Percentiles rank a stretch among this genome's conserved stretches.
Evolutionary conservation across 2,329 filamentous ascomycete genomes (phyloP).

Genomic region (Arthroderma sp.): DNA sequence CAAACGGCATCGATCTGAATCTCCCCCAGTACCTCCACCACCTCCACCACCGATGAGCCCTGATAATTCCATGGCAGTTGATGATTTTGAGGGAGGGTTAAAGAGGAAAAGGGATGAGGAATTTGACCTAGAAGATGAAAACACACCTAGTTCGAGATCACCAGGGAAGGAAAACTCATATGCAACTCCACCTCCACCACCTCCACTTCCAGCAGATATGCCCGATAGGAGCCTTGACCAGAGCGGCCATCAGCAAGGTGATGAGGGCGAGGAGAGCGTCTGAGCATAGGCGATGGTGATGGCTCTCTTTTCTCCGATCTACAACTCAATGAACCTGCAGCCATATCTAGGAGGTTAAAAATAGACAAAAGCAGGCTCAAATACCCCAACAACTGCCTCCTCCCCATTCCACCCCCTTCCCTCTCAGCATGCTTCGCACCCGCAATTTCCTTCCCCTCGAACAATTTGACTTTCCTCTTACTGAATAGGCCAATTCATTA

Average conservation of each 20-base stretch:
- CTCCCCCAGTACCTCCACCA: slow-evolving; percentile 21
- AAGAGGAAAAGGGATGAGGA: slow-evolving; percentile 1
- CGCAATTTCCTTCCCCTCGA: neutral
- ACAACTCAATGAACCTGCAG: neutral
- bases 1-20: slow-evolving; percentile 16
- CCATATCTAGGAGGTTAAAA: neutral
- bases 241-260: slow-evolving; percentile 9
- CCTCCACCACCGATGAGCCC: slow-evolving; percentile 20
- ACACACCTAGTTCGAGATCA: neutral
- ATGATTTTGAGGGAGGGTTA: neutral
- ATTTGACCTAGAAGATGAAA: neutral
- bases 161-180: neutral
- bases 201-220: slow-evolving; percentile 19
- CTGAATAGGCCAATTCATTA: neutral
- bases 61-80: neutral
- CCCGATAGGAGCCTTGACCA: slow-evolving; percentile 11
- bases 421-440: neutral
- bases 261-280: neutral
- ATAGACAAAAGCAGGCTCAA: neutral
- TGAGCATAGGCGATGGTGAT: neutral
- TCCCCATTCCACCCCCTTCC: neutral
- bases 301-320: neutral
- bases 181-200: slow-evolving; percentile 14
- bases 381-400: neutral
- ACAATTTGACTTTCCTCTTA: neutral